Percentiles rank a stretch among this genome's conserved stretches.
Conservation (phyloP, 352 stramenopile species). For the Plasmopara muralis region DNA sequence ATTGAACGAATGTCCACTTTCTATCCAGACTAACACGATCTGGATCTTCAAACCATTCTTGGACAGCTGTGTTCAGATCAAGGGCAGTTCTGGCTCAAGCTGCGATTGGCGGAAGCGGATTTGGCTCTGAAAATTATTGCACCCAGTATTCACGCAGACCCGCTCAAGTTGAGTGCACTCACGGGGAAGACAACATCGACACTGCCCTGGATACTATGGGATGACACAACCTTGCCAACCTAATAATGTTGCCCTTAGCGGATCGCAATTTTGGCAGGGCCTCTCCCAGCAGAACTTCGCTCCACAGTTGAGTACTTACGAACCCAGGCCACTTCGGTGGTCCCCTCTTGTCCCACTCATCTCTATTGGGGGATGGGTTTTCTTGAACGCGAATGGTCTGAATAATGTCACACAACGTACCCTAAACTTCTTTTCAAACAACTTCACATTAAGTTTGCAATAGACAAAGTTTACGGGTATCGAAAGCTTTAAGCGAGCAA, state of each 20-base stretch:
- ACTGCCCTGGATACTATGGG: not conserved
- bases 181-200: not conserved
- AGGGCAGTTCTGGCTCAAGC: constrained; percentile 1
- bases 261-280: not conserved
- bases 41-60: not conserved
- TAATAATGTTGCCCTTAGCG: not conserved
- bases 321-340: not conserved
- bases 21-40: constrained; percentile 19
- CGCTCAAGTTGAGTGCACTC: not conserved
- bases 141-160: constrained; percentile 1
- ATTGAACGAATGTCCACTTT: not conserved
- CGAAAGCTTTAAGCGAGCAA: not conserved
- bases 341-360: not conserved
- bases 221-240: not conserved
- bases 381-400: not conserved
- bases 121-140: constrained; percentile 1
- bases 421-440: not conserved
- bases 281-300: not conserved
- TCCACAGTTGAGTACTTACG: not conserved
- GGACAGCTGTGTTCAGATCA: constrained; percentile 32
- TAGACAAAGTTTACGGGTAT: constrained; percentile 1
- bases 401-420: not conserved
- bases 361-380: not conserved
- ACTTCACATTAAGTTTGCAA: not conserved
- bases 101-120: not conserved